phyloP scores from a whole-genome alignment of 805 yeast genomes.

The Scheffersomyces lignosus region DNA sequence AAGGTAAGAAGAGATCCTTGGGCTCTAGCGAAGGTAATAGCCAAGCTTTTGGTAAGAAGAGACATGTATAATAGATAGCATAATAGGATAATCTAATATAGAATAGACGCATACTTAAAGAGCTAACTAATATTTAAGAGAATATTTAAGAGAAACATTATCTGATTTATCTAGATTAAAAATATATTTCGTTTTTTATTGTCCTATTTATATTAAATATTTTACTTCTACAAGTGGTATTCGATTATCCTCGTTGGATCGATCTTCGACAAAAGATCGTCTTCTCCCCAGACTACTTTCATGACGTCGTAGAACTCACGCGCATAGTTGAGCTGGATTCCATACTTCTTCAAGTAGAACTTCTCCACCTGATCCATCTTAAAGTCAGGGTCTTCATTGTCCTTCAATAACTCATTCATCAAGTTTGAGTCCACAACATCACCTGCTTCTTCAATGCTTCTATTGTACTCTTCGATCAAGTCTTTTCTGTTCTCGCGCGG shows the following conservation, averaged over 20 bases:
- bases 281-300: slow-evolving; percentile 64
- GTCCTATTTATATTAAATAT: neutral
- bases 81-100: neutral
- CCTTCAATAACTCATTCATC: slow-evolving; percentile 37
- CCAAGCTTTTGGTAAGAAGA: slow-evolving; percentile 35
- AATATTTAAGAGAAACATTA: slow-evolving; percentile 1
- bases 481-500: slow-evolving; percentile 74
- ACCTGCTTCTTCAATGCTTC: slow-evolving; percentile 33
- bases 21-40: slow-evolving; percentile 31
- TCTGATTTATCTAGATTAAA: neutral
- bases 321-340: slow-evolving; percentile 62
- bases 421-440: slow-evolving; percentile 15
- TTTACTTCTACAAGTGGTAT: slow-evolving; percentile 23
- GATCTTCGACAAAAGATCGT: slow-evolving; percentile 16
- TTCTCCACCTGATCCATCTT: slow-evolving; percentile 42
- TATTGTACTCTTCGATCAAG: slow-evolving; percentile 56
- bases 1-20: slow-evolving; percentile 62
- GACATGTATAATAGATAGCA: slow-evolving; percentile 19
- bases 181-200: neutral
- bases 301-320: slow-evolving; percentile 79
- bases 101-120: neutral
- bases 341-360: slow-evolving; percentile 53
- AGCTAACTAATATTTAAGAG: neutral
- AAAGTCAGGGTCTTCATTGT: slow-evolving; percentile 31
- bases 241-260: slow-evolving; percentile 30